Conservation (phyloP, 1,284 basidiomycete genomes). For the Afroboletus lepidellus region DNA sequence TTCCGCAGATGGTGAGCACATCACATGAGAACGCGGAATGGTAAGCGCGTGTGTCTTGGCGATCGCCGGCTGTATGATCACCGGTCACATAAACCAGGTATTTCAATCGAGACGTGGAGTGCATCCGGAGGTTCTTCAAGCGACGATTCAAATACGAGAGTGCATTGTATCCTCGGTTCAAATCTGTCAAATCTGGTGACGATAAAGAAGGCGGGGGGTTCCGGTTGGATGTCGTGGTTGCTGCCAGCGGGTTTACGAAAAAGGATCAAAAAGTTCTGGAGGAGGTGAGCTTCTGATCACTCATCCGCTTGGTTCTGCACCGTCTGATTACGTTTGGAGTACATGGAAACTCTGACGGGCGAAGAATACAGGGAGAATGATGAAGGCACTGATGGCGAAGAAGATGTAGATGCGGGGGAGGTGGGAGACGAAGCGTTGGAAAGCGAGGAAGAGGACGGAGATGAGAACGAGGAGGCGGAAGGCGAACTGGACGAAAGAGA, state of each 20-base stretch:
- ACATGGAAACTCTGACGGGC: constrained; percentile 62
- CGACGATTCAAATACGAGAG: constrained; percentile 94
- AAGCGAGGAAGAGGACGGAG: constrained; percentile 31
- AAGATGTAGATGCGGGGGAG: constrained; percentile 37
- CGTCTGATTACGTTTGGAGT: constrained; percentile 41
- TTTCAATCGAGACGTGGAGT: constrained; percentile 97
- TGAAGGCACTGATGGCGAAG: constrained; percentile 29
- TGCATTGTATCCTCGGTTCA: constrained; percentile 82
- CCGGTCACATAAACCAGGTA: constrained; percentile 61
- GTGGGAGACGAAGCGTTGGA: constrained; percentile 37
- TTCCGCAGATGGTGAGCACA: constrained; percentile 99
- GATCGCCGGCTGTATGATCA: constrained; percentile 15
- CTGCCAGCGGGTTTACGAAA: constrained; percentile 88
- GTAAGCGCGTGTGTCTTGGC: constrained; percentile 46
- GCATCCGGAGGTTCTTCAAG: constrained; percentile 92
- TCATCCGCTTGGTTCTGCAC: constrained; percentile 12
- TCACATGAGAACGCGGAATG: constrained; percentile 97
- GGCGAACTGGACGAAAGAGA: constrained; percentile 25
- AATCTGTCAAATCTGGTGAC: constrained; percentile 54
- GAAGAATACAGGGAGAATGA: constrained; percentile 39
- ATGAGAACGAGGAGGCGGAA: constrained; percentile 28
- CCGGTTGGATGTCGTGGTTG: constrained; percentile 83
- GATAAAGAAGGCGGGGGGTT: constrained; percentile 51
- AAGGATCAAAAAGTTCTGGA: constrained; percentile 81
- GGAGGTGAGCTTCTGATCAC: constrained; percentile 54